These are phyloP conservation scores for Agastache rugosa DNA, from an alignment of 257 asterid species.

Conservation along the genomic window DNA sequence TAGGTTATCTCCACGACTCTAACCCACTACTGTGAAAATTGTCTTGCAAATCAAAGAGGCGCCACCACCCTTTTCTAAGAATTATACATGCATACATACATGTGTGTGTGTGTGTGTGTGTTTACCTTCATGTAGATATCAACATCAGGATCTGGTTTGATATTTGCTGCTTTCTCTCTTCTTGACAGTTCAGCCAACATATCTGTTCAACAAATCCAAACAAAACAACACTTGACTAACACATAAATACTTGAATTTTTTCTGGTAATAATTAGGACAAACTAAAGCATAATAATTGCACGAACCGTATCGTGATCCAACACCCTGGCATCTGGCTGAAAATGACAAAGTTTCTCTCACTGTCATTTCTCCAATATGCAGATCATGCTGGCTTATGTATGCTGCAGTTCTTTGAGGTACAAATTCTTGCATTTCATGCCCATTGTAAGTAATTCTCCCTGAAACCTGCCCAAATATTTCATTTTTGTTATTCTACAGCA, in stretches of 20 bases:
- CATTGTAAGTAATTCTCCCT: constrained; percentile 61
- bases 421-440: constrained; percentile 62
- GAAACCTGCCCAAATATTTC: constrained; percentile 39
- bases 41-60: not conserved
- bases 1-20: not conserved
- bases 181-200: constrained; percentile 68
- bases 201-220: constrained; percentile 45
- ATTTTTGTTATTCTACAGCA: not conserved
- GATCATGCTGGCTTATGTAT: constrained; percentile 63
- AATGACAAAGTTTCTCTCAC: constrained; percentile 74
- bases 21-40: constrained; percentile 18
- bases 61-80: not conserved
- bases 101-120: not conserved
- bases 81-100: too few relatives aligned
- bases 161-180: constrained; percentile 59
- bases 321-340: constrained; percentile 78
- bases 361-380: constrained; percentile 79
- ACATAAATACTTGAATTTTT: not conserved
- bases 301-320: constrained; percentile 69
- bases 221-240: not conserved
- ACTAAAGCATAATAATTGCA: not conserved
- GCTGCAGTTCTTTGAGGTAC: constrained; percentile 70
- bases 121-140: constrained; percentile 61
- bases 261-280: not conserved
- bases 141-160: constrained; percentile 59